A percentile compares a stretch with the other conserved stretches of the same genome.
These are phyloP conservation scores for Ophiognomonia clavigignenti-juglandacearum DNA, from an alignment of 2,329 filamentous ascomycete genomes.

Conservation along the genomic window DNA sequence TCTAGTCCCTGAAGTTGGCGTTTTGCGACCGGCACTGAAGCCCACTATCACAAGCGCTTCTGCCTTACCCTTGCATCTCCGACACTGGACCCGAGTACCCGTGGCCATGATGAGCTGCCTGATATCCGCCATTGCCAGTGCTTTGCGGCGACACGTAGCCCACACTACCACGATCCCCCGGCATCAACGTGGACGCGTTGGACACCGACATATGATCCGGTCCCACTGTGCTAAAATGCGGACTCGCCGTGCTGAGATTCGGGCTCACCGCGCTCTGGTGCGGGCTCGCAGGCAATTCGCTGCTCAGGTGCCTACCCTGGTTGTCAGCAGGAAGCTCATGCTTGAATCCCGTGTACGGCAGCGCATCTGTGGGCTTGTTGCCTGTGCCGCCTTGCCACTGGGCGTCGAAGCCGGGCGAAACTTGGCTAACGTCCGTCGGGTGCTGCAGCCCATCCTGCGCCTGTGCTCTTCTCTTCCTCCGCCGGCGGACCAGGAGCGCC, in stretches of 20 bases:
- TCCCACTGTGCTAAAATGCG: neutral
- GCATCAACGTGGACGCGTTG: neutral
- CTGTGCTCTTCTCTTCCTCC: neutral
- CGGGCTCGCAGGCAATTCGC: neutral
- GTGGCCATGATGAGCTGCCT: neutral
- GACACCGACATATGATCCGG: neutral
- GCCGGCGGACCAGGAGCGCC: neutral
- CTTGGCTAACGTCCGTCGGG: neutral
- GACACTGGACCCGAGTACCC: neutral
- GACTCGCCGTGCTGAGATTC: neutral
- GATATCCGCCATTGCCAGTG: neutral
- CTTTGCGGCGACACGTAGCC: neutral
- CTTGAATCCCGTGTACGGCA: neutral
- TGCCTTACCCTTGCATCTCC: neutral
- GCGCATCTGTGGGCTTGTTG: neutral
- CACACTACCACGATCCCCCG: neutral
- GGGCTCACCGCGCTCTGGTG: neutral
- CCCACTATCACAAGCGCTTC: too few relatives aligned
- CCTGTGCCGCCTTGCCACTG: neutral
- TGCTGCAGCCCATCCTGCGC: neutral
- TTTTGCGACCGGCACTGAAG: too few relatives aligned
- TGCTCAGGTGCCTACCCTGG: neutral
- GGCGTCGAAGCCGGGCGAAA: neutral
- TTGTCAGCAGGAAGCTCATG: neutral
- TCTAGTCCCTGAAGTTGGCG: too few relatives aligned